Evolutionary conservation across 2,329 filamentous ascomycete genomes (phyloP).

Genomic region (Diaporthe amygdali): DNA sequence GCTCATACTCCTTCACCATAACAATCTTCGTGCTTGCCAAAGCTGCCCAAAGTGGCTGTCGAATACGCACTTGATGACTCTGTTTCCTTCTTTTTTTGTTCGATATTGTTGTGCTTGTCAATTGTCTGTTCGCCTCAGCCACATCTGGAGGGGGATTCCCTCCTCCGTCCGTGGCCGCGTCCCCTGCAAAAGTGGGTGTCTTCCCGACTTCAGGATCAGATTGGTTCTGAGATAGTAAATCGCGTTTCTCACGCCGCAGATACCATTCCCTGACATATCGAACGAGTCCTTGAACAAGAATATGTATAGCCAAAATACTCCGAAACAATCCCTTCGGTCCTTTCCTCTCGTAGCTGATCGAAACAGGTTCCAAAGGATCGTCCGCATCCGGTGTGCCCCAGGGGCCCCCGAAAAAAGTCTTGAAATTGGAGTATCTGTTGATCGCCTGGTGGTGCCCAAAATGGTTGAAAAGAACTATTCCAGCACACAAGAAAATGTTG

Average conservation of each 20-base stretch:
- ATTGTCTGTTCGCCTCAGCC: conserved; percentile 52
- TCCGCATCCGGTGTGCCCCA: conserved; percentile 48
- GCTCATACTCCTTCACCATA: conserved; percentile 88
- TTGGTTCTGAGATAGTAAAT: conserved; percentile 51
- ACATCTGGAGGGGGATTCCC: conserved; percentile 60
- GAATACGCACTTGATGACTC: conserved; percentile 86
- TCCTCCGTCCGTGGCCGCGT: conserved; percentile 44
- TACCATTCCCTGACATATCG: conserved; percentile 75
- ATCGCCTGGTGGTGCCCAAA: conserved; percentile 48
- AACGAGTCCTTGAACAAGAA: conserved; percentile 74
- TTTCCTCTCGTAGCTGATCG: conserved; percentile 59
- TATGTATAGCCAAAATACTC: conserved; percentile 75
- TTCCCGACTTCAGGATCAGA: conserved; percentile 70
- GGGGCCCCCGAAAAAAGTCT: conserved; percentile 35
- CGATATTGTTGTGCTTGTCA: conserved; percentile 62
- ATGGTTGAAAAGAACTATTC: conserved; percentile 67
- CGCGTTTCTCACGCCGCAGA: conserved; percentile 62
- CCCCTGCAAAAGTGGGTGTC: conserved; percentile 38
- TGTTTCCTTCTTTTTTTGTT: conserved; percentile 89
- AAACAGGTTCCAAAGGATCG: conserved; percentile 51
- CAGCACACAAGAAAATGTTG: conserved; percentile 73
- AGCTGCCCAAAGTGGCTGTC: conserved; percentile 93
- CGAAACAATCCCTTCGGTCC: conserved; percentile 69
- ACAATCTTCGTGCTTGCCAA: conserved; percentile 96
- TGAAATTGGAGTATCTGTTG: conserved; percentile 52